Conservation (phyloP, 306 rosid species). For the Corylus americana region DNA sequence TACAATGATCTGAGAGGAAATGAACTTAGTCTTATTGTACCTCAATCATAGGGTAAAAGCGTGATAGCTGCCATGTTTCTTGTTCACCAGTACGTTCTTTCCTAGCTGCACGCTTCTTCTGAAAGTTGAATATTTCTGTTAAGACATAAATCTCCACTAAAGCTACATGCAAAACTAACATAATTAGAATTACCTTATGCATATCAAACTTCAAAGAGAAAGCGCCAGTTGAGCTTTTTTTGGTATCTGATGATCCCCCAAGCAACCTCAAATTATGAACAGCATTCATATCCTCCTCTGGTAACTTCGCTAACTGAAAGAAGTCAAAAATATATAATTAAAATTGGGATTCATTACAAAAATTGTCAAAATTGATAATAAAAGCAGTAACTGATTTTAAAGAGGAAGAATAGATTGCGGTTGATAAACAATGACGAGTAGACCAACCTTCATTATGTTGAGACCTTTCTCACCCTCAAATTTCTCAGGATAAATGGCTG, state of each 20-base stretch:
- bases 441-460: slow-evolving; percentile 82
- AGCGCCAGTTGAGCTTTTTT: slow-evolving; percentile 55
- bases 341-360: slow-evolving; percentile 21
- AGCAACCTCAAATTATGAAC: slow-evolving; percentile 76
- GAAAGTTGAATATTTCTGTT: slow-evolving; percentile 35
- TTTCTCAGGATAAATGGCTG: slow-evolving; percentile 91
- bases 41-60: slow-evolving; percentile 95
- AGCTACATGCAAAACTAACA: slow-evolving; percentile 10
- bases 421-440: slow-evolving; percentile 17
- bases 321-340: slow-evolving; percentile 15
- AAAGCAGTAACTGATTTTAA: neutral
- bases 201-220: slow-evolving; percentile 86
- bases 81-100: slow-evolving; percentile 79
- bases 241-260: slow-evolving; percentile 66
- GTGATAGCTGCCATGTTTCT: slow-evolving; percentile 84
- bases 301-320: slow-evolving; percentile 71
- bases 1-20: slow-evolving; percentile 2
- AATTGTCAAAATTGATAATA: slow-evolving; percentile 6
- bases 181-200: slow-evolving; percentile 55
- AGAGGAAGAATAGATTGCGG: slow-evolving; percentile 18
- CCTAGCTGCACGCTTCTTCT: slow-evolving; percentile 86
- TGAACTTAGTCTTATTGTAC: slow-evolving; percentile 33
- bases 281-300: slow-evolving; percentile 67
- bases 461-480: slow-evolving; percentile 89
- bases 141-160: slow-evolving; percentile 28